Percentiles rank a stretch among this genome's conserved stretches.
Conservation (phyloP, 495 filamentous ascomycete species). For the Tuber calosporum region DNA sequence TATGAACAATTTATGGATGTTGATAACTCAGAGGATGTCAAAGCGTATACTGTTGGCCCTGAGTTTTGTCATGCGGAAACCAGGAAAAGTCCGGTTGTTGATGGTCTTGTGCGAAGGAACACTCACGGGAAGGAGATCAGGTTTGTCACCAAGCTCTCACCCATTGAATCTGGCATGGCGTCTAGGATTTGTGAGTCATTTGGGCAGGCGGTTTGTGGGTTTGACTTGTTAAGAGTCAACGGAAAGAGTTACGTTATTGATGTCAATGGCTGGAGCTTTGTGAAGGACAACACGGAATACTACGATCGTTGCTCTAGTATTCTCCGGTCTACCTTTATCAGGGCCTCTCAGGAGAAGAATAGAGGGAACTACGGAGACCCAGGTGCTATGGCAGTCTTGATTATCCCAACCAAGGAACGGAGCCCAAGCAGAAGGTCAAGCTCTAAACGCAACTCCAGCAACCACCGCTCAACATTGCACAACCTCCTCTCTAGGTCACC, state of each 20-base stretch:
- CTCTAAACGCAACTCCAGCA: slow-evolving; percentile 20
- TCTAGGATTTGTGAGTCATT: slow-evolving; percentile 85
- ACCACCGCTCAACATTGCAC: slow-evolving; percentile 47
- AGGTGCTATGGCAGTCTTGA: slow-evolving; percentile 25
- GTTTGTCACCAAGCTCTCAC: slow-evolving; percentile 76
- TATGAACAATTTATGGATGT: slow-evolving; percentile 96
- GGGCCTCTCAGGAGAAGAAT: slow-evolving; percentile 58
- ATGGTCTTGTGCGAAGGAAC: slow-evolving; percentile 90
- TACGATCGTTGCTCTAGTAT: slow-evolving; percentile 87
- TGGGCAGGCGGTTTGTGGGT: slow-evolving; percentile 91
- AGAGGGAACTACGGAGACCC: slow-evolving; percentile 41
- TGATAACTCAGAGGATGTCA: slow-evolving; percentile 95
- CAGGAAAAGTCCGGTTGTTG: slow-evolving; percentile 91
- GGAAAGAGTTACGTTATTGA: slow-evolving; percentile 96
- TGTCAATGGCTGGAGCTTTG: slow-evolving; percentile 99
- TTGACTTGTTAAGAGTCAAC: slow-evolving; percentile 81
- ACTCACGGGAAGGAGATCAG: slow-evolving; percentile 95
- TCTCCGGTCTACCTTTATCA: slow-evolving; percentile 74
- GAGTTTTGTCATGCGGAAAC: slow-evolving; percentile 95
- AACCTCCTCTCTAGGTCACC: slow-evolving; percentile 49
- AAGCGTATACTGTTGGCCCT: slow-evolving; percentile 94
- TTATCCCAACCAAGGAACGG: slow-evolving; percentile 35
- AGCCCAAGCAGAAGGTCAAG: slow-evolving; percentile 41
- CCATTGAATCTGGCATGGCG: slow-evolving; percentile 78
- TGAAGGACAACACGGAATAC: slow-evolving; percentile 98